These are phyloP conservation scores for Fraxinus anomala DNA, from an alignment of 257 asterid species.

Conservation along the genomic window DNA sequence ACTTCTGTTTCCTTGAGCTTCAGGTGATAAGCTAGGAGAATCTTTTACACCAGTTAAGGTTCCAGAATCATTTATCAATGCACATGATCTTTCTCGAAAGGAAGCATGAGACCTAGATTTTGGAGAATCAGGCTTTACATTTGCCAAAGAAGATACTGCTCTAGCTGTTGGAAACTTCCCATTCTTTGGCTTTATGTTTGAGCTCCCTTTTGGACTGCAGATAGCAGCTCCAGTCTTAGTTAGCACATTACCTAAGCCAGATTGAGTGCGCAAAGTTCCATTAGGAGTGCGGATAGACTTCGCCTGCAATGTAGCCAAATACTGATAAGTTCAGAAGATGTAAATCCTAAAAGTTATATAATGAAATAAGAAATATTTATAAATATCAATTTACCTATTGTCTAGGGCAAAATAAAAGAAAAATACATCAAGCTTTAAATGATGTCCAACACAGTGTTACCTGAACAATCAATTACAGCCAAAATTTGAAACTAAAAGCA, in stretches of 20 bases:
- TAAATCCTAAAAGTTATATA: not conserved
- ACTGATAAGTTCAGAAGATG: slow-evolving; percentile 9
- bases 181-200: slow-evolving; percentile 57
- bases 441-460: slow-evolving; percentile 9
- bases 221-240: slow-evolving; percentile 48
- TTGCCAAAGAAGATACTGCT: slow-evolving; percentile 29
- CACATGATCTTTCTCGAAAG: slow-evolving; percentile 31
- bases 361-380: not conserved
- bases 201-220: slow-evolving; percentile 48
- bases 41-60: slow-evolving; percentile 25
- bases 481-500: slow-evolving; percentile 16
- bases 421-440: slow-evolving; percentile 14
- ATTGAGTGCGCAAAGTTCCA: slow-evolving; percentile 45
- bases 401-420: slow-evolving; percentile 2
- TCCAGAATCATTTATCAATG: slow-evolving; percentile 26
- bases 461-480: not conserved
- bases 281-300: slow-evolving; percentile 70
- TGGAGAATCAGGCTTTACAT: slow-evolving; percentile 33
- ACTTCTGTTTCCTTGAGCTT: slow-evolving; percentile 29
- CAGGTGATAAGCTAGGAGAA: slow-evolving; percentile 39
- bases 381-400: not conserved
- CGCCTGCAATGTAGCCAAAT: slow-evolving; percentile 40
- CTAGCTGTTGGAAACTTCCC: slow-evolving; percentile 46
- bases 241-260: slow-evolving; percentile 35
- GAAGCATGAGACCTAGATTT: slow-evolving; percentile 35